Percentiles rank a stretch among this genome's conserved stretches.
Conservation (phyloP, 805 yeast species). For the Sporopachydermia lactativora region DNA sequence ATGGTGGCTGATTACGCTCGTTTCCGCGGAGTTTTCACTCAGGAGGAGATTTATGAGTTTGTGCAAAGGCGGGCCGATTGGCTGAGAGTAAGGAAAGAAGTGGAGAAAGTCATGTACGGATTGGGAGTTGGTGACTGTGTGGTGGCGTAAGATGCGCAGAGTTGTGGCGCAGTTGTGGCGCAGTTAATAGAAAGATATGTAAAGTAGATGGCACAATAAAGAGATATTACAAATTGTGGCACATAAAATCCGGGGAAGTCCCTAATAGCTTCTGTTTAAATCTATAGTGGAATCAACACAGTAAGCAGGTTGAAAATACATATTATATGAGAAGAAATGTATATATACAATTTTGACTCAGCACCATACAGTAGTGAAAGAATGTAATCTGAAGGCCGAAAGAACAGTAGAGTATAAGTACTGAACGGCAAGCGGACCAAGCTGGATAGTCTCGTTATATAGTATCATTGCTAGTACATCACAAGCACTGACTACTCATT, state of each 20-base stretch:
- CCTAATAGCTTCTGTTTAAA: not conserved
- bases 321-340: no score
- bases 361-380: no score
- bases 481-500: no score
- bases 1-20: conserved; percentile 71
- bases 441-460: no score
- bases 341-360: no score
- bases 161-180: not conserved
- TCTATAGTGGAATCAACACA: not conserved
- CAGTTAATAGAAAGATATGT: not conserved
- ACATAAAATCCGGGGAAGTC: not conserved
- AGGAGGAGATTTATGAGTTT: conserved; percentile 90
- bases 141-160: conserved; percentile 26
- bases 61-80: conserved; percentile 83
- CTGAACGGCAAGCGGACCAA: no score
- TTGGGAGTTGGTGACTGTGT: conserved; percentile 67
- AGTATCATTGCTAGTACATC: no score
- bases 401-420: no score
- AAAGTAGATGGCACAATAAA: not conserved
- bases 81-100: conserved; percentile 59
- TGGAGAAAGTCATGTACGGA: conserved; percentile 93
- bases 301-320: not conserved
- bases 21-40: conserved; percentile 79
- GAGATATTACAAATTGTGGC: conserved; percentile 2
- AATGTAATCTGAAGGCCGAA: no score